Conservation (phyloP, 2,329 filamentous ascomycete species). For the Phaeosphaeria sp. region DNA sequence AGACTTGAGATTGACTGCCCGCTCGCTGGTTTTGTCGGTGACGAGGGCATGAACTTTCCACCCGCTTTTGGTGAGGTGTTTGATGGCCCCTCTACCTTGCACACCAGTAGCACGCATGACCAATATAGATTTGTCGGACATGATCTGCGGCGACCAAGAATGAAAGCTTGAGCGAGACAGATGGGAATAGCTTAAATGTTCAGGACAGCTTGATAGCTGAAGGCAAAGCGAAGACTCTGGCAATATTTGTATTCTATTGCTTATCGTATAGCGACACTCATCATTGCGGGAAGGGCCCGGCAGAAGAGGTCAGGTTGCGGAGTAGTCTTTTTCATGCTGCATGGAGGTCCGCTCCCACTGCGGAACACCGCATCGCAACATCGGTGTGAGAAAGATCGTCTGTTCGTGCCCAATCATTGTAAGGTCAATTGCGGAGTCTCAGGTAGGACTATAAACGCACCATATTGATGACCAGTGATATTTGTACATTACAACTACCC, state of each 20-base stretch:
- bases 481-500: background rate
- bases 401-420: background rate
- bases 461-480: background rate
- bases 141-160: background rate
- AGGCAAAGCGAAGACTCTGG: background rate
- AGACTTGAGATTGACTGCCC: conserved; percentile 33
- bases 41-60: conserved; percentile 45
- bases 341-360: background rate
- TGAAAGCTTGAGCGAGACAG: background rate
- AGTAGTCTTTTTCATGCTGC: background rate
- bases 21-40: conserved; percentile 29
- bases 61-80: conserved; percentile 32
- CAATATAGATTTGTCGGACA: conserved; percentile 22
- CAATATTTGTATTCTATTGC: background rate
- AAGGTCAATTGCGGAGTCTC: background rate
- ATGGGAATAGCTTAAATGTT: background rate
- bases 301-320: background rate
- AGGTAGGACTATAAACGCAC: background rate
- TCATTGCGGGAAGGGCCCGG: background rate
- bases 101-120: conserved; percentile 28
- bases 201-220: background rate
- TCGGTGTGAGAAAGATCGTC: background rate
- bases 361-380: conserved; percentile 1
- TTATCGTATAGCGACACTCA: background rate
- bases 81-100: conserved; percentile 26